Percentiles rank a stretch among this genome's conserved stretches.
These are phyloP conservation scores for Gossypium australe DNA, from an alignment of 345 rosid species.

Conservation along the genomic window DNA sequence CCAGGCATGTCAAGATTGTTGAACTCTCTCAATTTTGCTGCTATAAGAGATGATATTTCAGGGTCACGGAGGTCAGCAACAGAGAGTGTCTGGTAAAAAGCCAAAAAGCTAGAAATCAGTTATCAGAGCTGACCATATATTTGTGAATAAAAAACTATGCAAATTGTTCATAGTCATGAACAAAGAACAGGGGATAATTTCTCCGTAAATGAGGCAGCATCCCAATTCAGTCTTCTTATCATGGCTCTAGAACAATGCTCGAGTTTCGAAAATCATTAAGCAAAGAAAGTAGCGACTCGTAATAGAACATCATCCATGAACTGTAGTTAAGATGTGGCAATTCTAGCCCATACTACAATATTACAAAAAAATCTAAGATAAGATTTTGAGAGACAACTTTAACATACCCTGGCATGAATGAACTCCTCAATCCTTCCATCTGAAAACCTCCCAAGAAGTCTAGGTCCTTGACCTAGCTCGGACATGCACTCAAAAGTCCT, in stretches of 20 bases:
- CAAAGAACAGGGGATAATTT: not conserved
- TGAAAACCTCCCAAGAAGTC: slow-evolving; percentile 72
- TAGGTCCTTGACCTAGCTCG: slow-evolving; percentile 82
- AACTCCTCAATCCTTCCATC: slow-evolving; percentile 91
- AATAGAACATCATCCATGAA: not conserved
- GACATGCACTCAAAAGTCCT: slow-evolving; percentile 86
- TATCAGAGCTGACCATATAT: not conserved
- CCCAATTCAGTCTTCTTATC: not conserved
- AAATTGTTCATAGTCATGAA: not conserved
- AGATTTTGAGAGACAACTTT: not conserved
- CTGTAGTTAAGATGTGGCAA: not conserved
- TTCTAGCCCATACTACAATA: not conserved
- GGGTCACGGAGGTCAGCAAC: slow-evolving; percentile 70
- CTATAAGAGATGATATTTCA: slow-evolving; percentile 59
- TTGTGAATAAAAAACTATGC: not conserved
- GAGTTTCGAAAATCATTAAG: not conserved
- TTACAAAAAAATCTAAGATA: not conserved
- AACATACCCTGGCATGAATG: slow-evolving; percentile 73
- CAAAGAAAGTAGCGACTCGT: not conserved
- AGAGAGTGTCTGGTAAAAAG: slow-evolving; percentile 64
- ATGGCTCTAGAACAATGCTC: not conserved
- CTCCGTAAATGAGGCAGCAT: not conserved
- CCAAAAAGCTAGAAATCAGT: not conserved
- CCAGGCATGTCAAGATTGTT: slow-evolving; percentile 83
- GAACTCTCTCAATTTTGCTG: slow-evolving; percentile 74